Conservation (phyloP, 2,329 filamentous ascomycete species). For the Ophiosphaerella herpotricha region DNA sequence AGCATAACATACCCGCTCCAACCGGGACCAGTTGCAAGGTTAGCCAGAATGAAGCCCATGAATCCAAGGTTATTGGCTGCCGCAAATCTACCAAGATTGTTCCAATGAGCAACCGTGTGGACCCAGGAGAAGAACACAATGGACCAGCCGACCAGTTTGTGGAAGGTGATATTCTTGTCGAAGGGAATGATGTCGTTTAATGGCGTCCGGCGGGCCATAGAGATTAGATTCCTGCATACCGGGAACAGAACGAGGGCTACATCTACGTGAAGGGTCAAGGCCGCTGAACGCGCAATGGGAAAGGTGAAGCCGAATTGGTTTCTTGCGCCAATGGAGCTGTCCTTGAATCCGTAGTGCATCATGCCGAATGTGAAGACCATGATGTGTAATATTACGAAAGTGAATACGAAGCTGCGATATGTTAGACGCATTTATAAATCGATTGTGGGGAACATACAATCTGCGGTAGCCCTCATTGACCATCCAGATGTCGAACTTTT, state of each 20-base stretch:
- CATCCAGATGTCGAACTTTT: constrained; percentile 86
- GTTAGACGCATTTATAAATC: constrained; percentile 28
- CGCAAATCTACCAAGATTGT: constrained; percentile 79
- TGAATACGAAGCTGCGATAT: constrained; percentile 69
- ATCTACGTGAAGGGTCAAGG: constrained; percentile 79
- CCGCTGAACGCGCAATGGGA: constrained; percentile 74
- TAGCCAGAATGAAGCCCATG: constrained; percentile 76
- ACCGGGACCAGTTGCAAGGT: constrained; percentile 78
- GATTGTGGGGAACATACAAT: constrained; percentile 62
- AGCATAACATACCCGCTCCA: constrained; percentile 90
- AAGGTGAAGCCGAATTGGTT: constrained; percentile 76
- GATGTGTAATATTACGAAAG: constrained; percentile 73
- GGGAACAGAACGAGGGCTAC: constrained; percentile 79
- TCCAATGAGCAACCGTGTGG: constrained; percentile 85
- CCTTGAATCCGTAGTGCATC: constrained; percentile 76
- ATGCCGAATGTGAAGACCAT: constrained; percentile 81
- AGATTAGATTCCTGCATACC: constrained; percentile 83
- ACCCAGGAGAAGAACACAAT: constrained; percentile 89
- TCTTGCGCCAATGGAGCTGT: constrained; percentile 69
- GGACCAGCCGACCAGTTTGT: constrained; percentile 83
- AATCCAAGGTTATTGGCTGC: constrained; percentile 76
- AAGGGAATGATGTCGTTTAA: constrained; percentile 87
- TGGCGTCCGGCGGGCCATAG: constrained; percentile 76
- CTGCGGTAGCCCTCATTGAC: constrained; percentile 83
- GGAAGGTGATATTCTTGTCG: constrained; percentile 88